Percentiles rank a stretch among this genome's conserved stretches.
phyloP scores from a whole-genome alignment of 2,329 filamentous ascomycete genomes.

The Sporothrix curviconia region DNA sequence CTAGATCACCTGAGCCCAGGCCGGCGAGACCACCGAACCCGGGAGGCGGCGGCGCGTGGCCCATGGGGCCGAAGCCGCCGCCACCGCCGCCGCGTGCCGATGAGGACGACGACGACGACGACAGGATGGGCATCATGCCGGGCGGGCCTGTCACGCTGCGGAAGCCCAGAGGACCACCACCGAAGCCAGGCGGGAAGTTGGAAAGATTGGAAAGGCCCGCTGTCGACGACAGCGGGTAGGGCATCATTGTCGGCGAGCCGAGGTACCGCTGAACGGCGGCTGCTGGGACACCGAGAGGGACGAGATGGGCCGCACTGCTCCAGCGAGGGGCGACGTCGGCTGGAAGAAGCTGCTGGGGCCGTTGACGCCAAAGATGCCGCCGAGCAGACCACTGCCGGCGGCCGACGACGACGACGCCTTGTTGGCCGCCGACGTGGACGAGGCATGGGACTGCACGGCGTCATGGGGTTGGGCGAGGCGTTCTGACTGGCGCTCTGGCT shows the following conservation, averaged over 20 bases:
- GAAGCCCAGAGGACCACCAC: not conserved
- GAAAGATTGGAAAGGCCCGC: too few relatives aligned
- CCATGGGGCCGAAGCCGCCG: conserved; percentile 39
- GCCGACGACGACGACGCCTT: conserved; percentile 33
- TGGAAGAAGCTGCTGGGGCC: conserved; percentile 27
- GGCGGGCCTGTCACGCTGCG: conserved; percentile 25
- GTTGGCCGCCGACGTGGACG: conserved; percentile 40
- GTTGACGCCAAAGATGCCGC: not conserved
- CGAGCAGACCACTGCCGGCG: not conserved
- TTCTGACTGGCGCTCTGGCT: conserved; percentile 54
- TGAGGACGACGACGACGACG: conserved; percentile 25
- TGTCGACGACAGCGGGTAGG: not conserved
- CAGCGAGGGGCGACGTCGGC: conserved; percentile 57
- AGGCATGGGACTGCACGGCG: conserved; percentile 58
- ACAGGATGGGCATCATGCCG: conserved; percentile 50
- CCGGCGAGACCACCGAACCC: conserved; percentile 42
- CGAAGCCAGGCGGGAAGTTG: not conserved
- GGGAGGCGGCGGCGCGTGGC: conserved; percentile 43
- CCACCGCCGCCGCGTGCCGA: conserved; percentile 16
- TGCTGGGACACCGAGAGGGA: not conserved
- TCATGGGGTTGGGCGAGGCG: conserved; percentile 53
- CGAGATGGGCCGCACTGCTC: conserved; percentile 43
- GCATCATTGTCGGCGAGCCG: not conserved
- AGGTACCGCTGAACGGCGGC: not conserved
- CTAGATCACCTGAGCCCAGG: conserved; percentile 28